Percentiles rank a stretch among this genome's conserved stretches.
Conservation (phyloP, 2,329 filamentous ascomycete species). For the Arthrobotrys megalospora region DNA sequence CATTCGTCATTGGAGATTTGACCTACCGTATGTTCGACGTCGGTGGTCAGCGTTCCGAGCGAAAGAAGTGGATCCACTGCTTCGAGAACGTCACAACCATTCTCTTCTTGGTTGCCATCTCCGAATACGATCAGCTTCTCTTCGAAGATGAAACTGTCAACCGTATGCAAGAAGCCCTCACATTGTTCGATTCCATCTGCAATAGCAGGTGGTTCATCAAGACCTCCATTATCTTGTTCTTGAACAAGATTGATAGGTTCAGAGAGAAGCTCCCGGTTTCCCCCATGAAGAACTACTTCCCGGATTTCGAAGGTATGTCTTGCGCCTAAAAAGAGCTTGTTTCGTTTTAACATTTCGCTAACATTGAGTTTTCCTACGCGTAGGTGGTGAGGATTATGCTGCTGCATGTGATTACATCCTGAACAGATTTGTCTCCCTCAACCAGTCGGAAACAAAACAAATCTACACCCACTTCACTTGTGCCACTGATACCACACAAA, state of each 20-base stretch:
- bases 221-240: conserved; percentile 80
- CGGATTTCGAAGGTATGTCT: conserved; percentile 78
- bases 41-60: conserved; percentile 92
- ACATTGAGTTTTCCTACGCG: not conserved
- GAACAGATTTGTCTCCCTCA: conserved; percentile 97
- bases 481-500: conserved; percentile 98
- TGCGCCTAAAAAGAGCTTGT: conserved; percentile 39
- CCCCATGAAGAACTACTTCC: conserved; percentile 83
- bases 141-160: conserved; percentile 96
- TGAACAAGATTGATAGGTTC: conserved; percentile 83
- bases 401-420: conserved; percentile 98
- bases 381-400: conserved; percentile 91
- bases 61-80: conserved; percentile 99
- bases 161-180: conserved; percentile 81
- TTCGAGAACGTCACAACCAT: conserved; percentile 98
- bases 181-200: conserved; percentile 80
- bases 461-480: conserved; percentile 99
- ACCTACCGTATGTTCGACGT: conserved; percentile 99
- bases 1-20: conserved; percentile 93
- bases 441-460: conserved; percentile 99
- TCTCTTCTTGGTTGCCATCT: conserved; percentile 95
- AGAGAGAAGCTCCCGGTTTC: conserved; percentile 81
- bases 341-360: conserved; percentile 47
- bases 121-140: conserved; percentile 94
- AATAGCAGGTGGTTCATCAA: conserved; percentile 81